These are phyloP conservation scores for Colletotrichum liaoningense DNA, from an alignment of 2,329 filamentous ascomycete species.

Conservation along the genomic window DNA sequence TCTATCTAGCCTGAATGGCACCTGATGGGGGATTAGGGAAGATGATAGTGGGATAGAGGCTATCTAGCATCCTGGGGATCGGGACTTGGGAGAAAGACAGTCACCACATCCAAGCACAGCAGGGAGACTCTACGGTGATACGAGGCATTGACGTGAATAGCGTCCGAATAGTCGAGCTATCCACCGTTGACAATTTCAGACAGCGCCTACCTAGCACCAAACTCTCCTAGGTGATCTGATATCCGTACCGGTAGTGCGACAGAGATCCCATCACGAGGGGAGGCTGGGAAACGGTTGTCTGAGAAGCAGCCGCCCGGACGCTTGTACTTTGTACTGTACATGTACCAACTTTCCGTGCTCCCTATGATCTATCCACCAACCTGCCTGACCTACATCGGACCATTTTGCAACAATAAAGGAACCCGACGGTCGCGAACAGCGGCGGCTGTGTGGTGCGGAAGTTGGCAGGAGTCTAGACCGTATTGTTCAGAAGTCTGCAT, in stretches of 20 bases:
- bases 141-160: neutral
- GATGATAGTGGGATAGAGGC: neutral
- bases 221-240: conserved; percentile 10
- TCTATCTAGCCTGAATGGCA: neutral
- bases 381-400: neutral
- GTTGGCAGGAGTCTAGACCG: conserved; percentile 13
- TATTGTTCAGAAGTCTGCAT: neutral
- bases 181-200: neutral
- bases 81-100: neutral
- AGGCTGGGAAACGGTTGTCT: conserved; percentile 31
- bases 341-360: neutral
- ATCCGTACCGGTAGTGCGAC: conserved; percentile 17
- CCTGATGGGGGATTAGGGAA: no score
- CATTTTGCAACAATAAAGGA: neutral
- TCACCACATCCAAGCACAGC: neutral
- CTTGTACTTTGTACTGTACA: neutral
- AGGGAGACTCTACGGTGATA: neutral
- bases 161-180: neutral
- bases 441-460: neutral
- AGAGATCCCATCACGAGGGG: conserved; percentile 7
- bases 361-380: neutral
- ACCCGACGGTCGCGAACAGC: neutral
- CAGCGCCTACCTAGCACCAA: neutral
- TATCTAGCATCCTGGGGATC: neutral
- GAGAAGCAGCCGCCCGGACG: conserved; percentile 25